Conservation (phyloP, 2,329 filamentous ascomycete species). For the Microascus cirrosus region DNA sequence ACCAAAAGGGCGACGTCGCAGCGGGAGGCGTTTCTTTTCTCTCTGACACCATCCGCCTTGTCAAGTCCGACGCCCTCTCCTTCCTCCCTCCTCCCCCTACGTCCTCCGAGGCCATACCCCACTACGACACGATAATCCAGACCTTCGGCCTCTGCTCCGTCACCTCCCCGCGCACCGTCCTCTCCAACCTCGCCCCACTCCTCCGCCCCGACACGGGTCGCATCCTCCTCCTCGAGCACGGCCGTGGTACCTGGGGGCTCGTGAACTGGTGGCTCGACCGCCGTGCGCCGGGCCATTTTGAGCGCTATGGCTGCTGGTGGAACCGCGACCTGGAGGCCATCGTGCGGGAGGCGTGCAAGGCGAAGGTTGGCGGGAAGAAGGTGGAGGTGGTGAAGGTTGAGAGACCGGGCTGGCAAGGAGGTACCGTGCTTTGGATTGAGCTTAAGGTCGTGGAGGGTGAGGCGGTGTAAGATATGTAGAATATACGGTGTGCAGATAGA, state of each 20-base stretch:
- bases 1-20: slow-evolving; percentile 7
- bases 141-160: slow-evolving; percentile 57
- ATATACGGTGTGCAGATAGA: not conserved
- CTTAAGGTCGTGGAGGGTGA: slow-evolving; percentile 25
- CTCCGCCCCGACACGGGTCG: slow-evolving; percentile 44
- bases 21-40: slow-evolving; percentile 20
- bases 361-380: slow-evolving; percentile 19
- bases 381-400: slow-evolving; percentile 44
- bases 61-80: slow-evolving; percentile 35
- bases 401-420: slow-evolving; percentile 40
- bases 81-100: slow-evolving; percentile 25
- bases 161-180: slow-evolving; percentile 39
- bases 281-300: slow-evolving; percentile 42
- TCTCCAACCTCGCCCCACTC: slow-evolving; percentile 39
- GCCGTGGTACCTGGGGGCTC: slow-evolving; percentile 40
- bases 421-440: slow-evolving; percentile 49
- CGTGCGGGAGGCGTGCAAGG: slow-evolving; percentile 33
- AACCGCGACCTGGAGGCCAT: slow-evolving; percentile 50
- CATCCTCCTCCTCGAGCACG: slow-evolving; percentile 53
- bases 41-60: slow-evolving; percentile 30
- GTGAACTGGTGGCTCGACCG: slow-evolving; percentile 46
- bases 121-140: slow-evolving; percentile 53
- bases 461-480: not conserved
- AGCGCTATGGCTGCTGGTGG: slow-evolving; percentile 57
- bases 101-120: slow-evolving; percentile 17